These are phyloP conservation scores for Fulvia fulva DNA, from an alignment of 2,329 filamentous ascomycete species.

Conservation along the genomic window DNA sequence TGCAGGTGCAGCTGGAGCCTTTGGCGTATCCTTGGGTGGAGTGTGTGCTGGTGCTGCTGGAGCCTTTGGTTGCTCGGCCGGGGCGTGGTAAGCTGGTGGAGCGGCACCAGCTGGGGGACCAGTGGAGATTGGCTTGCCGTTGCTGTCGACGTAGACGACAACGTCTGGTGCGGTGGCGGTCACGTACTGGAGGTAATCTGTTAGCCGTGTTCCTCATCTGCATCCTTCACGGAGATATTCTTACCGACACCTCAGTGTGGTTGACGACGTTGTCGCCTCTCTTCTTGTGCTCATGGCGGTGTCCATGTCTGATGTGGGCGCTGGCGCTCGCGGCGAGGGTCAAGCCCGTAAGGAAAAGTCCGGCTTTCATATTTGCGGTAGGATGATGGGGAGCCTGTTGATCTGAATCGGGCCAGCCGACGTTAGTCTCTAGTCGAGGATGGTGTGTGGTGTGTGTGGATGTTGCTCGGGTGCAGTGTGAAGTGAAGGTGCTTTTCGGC, in stretches of 20 bases:
- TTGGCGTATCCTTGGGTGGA: constrained; percentile 10
- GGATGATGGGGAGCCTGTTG: neutral
- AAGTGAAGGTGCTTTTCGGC: neutral
- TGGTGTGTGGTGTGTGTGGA: neutral
- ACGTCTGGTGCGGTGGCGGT: constrained; percentile 48
- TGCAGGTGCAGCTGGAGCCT: constrained; percentile 9
- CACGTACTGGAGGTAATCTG: constrained; percentile 24
- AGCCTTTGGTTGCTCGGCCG: too few relatives aligned
- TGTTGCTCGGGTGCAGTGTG: neutral
- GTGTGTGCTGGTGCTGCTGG: constrained; percentile 11
- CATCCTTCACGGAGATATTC: neutral
- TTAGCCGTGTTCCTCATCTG: neutral
- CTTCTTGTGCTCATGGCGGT: constrained; percentile 37
- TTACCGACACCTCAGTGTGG: constrained; percentile 29
- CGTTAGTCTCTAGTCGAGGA: constrained; percentile 16
- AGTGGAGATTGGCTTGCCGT: constrained; percentile 49
- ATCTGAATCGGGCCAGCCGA: constrained; percentile 24
- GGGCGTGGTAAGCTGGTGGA: neutral
- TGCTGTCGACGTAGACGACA: constrained; percentile 58
- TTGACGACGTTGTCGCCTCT: constrained; percentile 26
- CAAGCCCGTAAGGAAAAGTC: constrained; percentile 26
- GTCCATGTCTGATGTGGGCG: constrained; percentile 32
- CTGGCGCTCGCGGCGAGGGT: constrained; percentile 23
- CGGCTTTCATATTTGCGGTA: constrained; percentile 30
- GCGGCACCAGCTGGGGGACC: constrained; percentile 3